Conservation (phyloP, 148 eudicot species). For the Rhododendron vialii region DNA sequence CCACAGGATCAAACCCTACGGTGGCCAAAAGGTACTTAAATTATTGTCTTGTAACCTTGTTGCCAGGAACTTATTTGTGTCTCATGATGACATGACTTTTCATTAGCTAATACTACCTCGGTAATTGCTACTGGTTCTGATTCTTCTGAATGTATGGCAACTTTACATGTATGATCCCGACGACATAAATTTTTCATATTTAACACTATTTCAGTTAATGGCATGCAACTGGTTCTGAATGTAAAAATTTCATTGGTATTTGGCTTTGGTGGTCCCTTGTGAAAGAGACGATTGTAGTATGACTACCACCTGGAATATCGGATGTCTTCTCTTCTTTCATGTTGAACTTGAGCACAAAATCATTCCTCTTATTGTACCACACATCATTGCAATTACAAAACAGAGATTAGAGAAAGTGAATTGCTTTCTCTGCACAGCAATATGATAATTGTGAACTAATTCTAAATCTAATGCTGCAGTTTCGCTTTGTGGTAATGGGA, state of each 20-base stretch:
- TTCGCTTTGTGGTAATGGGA: constrained; percentile 98
- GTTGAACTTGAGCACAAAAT: not conserved
- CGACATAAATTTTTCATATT: not conserved
- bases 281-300: not conserved
- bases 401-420: not conserved
- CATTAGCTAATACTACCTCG: not conserved
- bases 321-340: not conserved
- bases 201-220: not conserved
- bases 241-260: not conserved
- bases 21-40: constrained; percentile 90
- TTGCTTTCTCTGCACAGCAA: not conserved
- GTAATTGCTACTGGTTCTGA: not conserved
- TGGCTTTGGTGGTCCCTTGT: not conserved
- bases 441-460: constrained; percentile 6
- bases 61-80: not conserved
- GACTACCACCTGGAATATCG: not conserved
- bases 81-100: constrained; percentile 5
- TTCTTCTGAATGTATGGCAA: not conserved
- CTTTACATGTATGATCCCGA: not conserved
- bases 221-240: not conserved
- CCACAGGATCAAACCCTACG: constrained; percentile 84
- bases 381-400: not conserved
- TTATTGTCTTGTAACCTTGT: not conserved
- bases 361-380: not conserved
- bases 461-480: constrained; percentile 48